Conservation (phyloP, 2,329 filamentous ascomycete species). For the Monosporascus cannonballus region DNA sequence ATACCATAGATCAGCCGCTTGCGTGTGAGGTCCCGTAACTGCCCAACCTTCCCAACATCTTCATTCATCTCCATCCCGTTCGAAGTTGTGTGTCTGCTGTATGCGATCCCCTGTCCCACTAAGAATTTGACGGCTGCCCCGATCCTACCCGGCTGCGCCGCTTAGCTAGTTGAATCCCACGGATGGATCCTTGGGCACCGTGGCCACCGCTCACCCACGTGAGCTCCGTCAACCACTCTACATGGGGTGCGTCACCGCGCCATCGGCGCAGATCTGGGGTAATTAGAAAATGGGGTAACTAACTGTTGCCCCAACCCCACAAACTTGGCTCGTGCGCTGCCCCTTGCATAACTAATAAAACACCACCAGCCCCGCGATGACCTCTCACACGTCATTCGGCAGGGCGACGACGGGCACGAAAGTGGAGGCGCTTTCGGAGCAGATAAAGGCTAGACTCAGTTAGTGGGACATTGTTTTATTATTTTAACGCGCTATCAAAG, state of each 20-base stretch:
- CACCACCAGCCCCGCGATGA: slow-evolving; percentile 1
- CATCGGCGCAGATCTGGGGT: neutral
- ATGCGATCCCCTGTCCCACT: too few relatives aligned
- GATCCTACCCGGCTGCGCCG: too few relatives aligned
- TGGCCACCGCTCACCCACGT: neutral
- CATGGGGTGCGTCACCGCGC: too few relatives aligned
- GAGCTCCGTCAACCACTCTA: neutral
- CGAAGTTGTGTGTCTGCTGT: too few relatives aligned
- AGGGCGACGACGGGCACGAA: slow-evolving; percentile 8
- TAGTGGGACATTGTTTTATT: neutral
- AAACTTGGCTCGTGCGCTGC: neutral
- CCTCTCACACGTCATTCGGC: slow-evolving; percentile 2
- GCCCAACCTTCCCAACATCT: too few relatives aligned
- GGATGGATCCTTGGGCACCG: neutral
- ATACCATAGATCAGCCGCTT: too few relatives aligned
- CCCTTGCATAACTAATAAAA: neutral
- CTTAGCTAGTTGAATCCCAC: too few relatives aligned
- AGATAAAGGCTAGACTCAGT: slow-evolving; percentile 10
- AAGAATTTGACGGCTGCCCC: too few relatives aligned
- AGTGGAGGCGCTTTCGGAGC: slow-evolving; percentile 7
- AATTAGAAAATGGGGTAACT: neutral
- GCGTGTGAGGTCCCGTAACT: too few relatives aligned
- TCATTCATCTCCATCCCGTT: too few relatives aligned
- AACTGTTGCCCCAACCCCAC: neutral
- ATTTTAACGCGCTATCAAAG: neutral